Percentiles rank a stretch among this genome's conserved stretches.
phyloP scores from a whole-genome alignment of 2,329 filamentous ascomycete genomes.

The Xylariales sp. region DNA sequence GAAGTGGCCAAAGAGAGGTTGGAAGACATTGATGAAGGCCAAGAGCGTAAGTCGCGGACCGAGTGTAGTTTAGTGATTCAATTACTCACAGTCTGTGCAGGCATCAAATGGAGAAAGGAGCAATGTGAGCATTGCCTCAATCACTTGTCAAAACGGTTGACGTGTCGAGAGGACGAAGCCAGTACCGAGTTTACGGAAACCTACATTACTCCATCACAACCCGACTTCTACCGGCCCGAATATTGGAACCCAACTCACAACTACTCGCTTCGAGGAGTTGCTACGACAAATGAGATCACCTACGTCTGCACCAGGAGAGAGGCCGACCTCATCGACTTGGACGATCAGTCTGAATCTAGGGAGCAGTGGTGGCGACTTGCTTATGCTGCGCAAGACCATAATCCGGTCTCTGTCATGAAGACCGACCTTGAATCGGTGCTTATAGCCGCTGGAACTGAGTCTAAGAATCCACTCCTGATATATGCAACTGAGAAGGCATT shows the following conservation, averaged over 20 bases:
- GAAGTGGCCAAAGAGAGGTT: slow-evolving; percentile 28
- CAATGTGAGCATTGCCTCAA: slow-evolving; percentile 16
- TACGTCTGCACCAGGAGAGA: slow-evolving; percentile 45
- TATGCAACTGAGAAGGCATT: slow-evolving; percentile 51
- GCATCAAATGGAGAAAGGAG: slow-evolving; percentile 13
- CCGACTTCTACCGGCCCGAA: slow-evolving; percentile 24
- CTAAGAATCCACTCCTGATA: slow-evolving; percentile 43
- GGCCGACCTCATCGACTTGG: slow-evolving; percentile 38
- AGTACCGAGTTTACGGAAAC: slow-evolving; percentile 17
- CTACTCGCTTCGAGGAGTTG: slow-evolving; percentile 49
- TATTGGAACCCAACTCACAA: slow-evolving; percentile 35
- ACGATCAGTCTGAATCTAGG: slow-evolving; percentile 22
- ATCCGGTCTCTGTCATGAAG: slow-evolving; percentile 48
- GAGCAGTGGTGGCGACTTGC: slow-evolving; percentile 56
- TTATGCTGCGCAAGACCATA: slow-evolving; percentile 32
- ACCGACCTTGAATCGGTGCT: slow-evolving; percentile 40
- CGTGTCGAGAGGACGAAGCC: slow-evolving; percentile 26
- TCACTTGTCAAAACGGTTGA: slow-evolving; percentile 23
- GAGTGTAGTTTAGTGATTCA: neutral
- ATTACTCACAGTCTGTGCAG: slow-evolving; percentile 13
- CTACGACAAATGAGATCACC: slow-evolving; percentile 39
- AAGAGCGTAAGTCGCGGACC: slow-evolving; percentile 30
- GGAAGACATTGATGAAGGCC: slow-evolving; percentile 25
- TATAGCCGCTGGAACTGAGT: slow-evolving; percentile 41
- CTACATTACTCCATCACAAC: slow-evolving; percentile 21